A percentile compares a stretch with the other conserved stretches of the same genome.
Conservation (phyloP, 495 filamentous ascomycete species). For the Penicillium nucicola region DNA sequence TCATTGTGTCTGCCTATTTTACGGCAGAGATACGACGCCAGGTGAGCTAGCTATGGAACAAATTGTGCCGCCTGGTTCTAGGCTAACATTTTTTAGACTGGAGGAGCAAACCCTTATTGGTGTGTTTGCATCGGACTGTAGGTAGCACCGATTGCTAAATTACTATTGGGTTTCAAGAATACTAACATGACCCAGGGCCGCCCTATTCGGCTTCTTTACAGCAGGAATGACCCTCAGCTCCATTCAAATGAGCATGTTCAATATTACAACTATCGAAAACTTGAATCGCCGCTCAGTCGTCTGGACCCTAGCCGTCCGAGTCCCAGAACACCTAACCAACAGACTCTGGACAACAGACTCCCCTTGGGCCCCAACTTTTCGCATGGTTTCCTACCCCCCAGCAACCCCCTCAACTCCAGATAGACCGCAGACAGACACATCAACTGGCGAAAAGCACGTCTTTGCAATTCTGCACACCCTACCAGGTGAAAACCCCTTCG, state of each 20-base stretch:
- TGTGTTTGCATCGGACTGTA: constrained; percentile 54
- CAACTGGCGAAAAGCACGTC: constrained; percentile 45
- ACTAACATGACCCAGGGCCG: constrained; percentile 37
- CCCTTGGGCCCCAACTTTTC: constrained; percentile 42
- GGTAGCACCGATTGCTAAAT: constrained; percentile 19
- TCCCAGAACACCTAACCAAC: constrained; percentile 51
- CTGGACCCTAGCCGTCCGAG: constrained; percentile 73
- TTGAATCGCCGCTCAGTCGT: constrained; percentile 58
- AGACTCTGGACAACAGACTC: constrained; percentile 29
- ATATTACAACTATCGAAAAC: constrained; percentile 81
- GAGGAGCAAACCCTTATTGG: constrained; percentile 49
- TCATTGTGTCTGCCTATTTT: constrained; percentile 58
- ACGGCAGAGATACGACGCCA: constrained; percentile 44
- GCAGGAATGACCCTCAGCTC: constrained; percentile 70
- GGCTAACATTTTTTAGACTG: constrained; percentile 24
- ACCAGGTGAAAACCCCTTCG: constrained; percentile 77
- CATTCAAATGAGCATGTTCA: constrained; percentile 62
- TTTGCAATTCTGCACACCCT: constrained; percentile 74
- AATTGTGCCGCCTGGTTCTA: not conserved
- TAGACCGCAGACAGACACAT: constrained; percentile 9
- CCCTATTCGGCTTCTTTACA: constrained; percentile 73
- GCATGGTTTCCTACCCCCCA: constrained; percentile 45
- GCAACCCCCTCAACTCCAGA: constrained; percentile 14
- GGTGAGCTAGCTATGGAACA: constrained; percentile 18
- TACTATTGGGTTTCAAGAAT: not conserved